Percentiles rank a stretch among this genome's conserved stretches.
Evolutionary conservation across 2,329 filamentous ascomycete species (phyloP).

Genomic region (Colletotrichum caudatum): DNA sequence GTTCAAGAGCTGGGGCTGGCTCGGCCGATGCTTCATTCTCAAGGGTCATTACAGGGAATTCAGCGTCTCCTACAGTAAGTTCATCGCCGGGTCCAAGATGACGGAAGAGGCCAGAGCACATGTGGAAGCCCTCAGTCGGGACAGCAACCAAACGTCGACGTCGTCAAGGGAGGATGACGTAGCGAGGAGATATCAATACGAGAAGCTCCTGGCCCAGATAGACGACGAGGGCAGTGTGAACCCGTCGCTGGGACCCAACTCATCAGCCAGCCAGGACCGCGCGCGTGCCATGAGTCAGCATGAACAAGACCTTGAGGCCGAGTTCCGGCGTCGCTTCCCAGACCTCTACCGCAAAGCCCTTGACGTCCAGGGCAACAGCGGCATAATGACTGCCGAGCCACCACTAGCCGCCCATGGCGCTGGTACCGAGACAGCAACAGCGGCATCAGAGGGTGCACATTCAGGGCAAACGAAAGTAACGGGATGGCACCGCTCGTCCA

Average conservation of each 20-base stretch:
- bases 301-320: conserved; percentile 62
- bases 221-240: conserved; percentile 32
- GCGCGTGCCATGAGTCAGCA: conserved; percentile 56
- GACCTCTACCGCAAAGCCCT: conserved; percentile 60
- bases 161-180: conserved; percentile 17
- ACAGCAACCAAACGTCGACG: conserved; percentile 4
- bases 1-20: conserved; percentile 61
- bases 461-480: conserved; percentile 50
- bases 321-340: conserved; percentile 61
- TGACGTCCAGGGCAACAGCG: conserved; percentile 49
- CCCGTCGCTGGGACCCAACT: conserved; percentile 13
- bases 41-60: conserved; percentile 70
- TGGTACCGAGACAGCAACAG: conserved; percentile 18
- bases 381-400: conserved; percentile 11
- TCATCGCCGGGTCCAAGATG: conserved; percentile 60
- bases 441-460: conserved; percentile 38
- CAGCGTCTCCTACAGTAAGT: conserved; percentile 63
- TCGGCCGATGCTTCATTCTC: conserved; percentile 64
- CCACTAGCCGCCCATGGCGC: conserved; percentile 17
- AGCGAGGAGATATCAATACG: conserved; percentile 29
- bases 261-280: conserved; percentile 50
- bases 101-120: conserved; percentile 56
- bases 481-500: conserved; percentile 18
- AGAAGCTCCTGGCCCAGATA: conserved; percentile 30
- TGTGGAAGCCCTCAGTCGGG: conserved; percentile 46